A percentile compares a stretch with the other conserved stretches of the same genome.
These are phyloP conservation scores for Hanseniaspora meyeri DNA, from an alignment of 805 yeast genomes.

Conservation along the genomic window DNA sequence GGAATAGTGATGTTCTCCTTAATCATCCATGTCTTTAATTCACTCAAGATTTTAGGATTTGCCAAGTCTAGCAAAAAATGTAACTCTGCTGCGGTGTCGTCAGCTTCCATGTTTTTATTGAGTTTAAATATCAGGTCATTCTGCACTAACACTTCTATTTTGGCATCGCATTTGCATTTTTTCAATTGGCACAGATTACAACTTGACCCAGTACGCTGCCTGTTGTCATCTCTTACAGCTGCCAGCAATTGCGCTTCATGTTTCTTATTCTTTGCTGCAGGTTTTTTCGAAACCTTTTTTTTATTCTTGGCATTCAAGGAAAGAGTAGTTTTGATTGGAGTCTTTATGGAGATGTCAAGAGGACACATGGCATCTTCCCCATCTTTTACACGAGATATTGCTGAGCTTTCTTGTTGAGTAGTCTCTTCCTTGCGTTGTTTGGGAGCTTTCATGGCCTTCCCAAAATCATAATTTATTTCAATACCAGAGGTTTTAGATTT, in stretches of 20 bases:
- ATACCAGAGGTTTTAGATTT: neutral
- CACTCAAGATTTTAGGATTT: neutral
- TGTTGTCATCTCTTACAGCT: neutral
- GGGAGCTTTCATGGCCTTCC: neutral
- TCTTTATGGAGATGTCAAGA: neutral
- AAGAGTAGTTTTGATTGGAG: no score
- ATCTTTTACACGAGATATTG: no score
- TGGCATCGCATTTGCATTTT: conserved; percentile 8
- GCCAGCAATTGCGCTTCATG: neutral
- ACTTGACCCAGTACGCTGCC: conserved; percentile 10
- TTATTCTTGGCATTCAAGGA: neutral
- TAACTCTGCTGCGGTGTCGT: neutral
- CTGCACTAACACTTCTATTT: conserved; percentile 5
- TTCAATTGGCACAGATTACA: conserved; percentile 8
- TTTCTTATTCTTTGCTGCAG: neutral
- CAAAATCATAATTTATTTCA: neutral
- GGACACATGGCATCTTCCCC: neutral
- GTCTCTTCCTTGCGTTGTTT: no score
- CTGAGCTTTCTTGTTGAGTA: no score
- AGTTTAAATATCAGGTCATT: conserved; percentile 1
- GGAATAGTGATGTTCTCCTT: neutral
- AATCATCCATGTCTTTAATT: neutral
- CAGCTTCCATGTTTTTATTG: neutral
- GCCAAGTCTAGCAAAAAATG: neutral
- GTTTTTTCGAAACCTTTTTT: neutral